phyloP scores from a whole-genome alignment of 2,329 filamentous ascomycete species.

The Sordariomycetes sp. region DNA sequence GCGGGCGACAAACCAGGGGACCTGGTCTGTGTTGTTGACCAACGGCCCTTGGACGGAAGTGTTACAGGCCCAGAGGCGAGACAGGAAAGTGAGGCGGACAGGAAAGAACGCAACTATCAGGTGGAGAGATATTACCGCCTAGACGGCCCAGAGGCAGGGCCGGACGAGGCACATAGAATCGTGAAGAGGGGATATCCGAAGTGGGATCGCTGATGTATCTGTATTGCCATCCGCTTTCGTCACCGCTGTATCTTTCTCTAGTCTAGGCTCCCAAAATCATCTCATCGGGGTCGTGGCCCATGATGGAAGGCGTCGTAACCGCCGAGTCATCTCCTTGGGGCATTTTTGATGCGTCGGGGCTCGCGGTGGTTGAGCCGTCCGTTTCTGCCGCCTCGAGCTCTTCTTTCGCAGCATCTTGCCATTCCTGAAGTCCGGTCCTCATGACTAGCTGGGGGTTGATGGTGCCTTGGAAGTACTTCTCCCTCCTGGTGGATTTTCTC shows the following conservation, averaged over 20 bases:
- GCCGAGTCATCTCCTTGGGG: no score
- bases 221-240: no score
- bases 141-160: background rate
- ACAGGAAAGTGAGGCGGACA: background rate
- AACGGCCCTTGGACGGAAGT: background rate
- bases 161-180: background rate
- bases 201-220: no score
- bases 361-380: background rate
- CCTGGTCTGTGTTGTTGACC: background rate
- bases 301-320: no score
- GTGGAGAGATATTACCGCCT: background rate
- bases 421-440: slow-evolving; percentile 45
- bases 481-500: slow-evolving; percentile 55
- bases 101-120: background rate
- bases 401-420: slow-evolving; percentile 20
- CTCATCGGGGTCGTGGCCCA: no score
- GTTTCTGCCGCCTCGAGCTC: slow-evolving; percentile 8
- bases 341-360: no score
- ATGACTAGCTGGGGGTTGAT: slow-evolving; percentile 55
- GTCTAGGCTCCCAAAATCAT: no score
- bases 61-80: background rate
- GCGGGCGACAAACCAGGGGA: no score
- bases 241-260: no score
- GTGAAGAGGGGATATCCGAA: background rate
- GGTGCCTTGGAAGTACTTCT: slow-evolving; percentile 60